A percentile compares a stretch with the other conserved stretches of the same genome.
Evolutionary conservation across 1,284 basidiomycete genomes (phyloP).

Genomic region (Mrakiaceae sp.): DNA sequence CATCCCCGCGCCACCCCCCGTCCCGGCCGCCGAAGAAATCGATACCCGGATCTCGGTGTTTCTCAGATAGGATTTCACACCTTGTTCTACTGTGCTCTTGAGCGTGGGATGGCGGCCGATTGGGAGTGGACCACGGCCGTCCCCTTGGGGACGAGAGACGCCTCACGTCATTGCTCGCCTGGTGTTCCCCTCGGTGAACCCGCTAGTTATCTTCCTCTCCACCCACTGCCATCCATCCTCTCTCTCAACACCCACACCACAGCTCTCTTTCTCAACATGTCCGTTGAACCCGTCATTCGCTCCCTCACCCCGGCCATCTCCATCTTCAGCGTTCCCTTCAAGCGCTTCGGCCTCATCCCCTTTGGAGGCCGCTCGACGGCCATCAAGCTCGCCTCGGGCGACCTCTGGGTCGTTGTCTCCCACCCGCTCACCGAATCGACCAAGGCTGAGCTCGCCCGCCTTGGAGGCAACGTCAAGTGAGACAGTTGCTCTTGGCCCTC

Average conservation of each 20-base stretch:
- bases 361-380: conserved; percentile 70
- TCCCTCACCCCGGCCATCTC: conserved; percentile 31
- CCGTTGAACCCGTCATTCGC: conserved; percentile 28
- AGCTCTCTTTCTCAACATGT: background rate
- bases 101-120: too few relatives aligned
- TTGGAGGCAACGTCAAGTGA: conserved; percentile 62
- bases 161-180: too few relatives aligned
- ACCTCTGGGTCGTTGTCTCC: conserved; percentile 76
- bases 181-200: background rate
- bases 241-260: background rate
- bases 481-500: conserved; percentile 20
- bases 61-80: too few relatives aligned
- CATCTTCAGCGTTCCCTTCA: conserved; percentile 35
- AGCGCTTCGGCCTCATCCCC: conserved; percentile 15
- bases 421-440: conserved; percentile 66
- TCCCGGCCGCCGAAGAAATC: too few relatives aligned
- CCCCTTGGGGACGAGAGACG: too few relatives aligned
- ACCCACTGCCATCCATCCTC: background rate
- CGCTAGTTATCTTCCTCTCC: background rate
- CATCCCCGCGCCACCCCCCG: too few relatives aligned
- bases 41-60: too few relatives aligned
- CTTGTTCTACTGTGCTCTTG: too few relatives aligned
- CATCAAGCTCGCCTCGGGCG: conserved; percentile 55
- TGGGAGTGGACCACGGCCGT: too few relatives aligned
- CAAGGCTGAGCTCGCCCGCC: conserved; percentile 52